Evolutionary conservation across 2,329 filamentous ascomycete species (phyloP).

Genomic region (Clonostachys rosea): DNA sequence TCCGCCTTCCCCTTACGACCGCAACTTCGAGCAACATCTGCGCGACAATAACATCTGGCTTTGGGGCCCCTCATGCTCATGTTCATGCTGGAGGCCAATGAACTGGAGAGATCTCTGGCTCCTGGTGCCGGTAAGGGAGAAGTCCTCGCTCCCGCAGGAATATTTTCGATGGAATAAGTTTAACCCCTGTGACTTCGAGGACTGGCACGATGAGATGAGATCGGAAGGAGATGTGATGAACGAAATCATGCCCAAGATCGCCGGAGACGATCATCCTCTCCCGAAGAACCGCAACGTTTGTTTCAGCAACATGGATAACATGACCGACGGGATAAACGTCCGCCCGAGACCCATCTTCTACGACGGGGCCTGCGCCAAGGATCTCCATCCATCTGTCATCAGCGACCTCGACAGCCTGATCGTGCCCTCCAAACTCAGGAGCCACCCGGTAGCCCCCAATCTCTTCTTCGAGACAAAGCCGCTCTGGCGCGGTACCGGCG

Average conservation of each 20-base stretch:
- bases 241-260: neutral
- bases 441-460: constrained; percentile 27
- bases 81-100: too few species aligned
- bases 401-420: constrained; percentile 15
- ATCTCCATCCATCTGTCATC: constrained; percentile 14
- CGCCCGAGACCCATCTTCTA: constrained; percentile 22
- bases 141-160: too few species aligned
- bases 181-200: too few species aligned
- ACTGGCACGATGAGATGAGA: neutral
- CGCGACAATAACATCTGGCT: too few species aligned
- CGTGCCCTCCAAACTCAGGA: constrained; percentile 18
- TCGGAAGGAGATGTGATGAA: neutral
- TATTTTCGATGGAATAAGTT: too few species aligned
- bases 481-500: constrained; percentile 17
- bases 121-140: too few species aligned
- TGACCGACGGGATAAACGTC: constrained; percentile 22
- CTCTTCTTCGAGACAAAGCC: constrained; percentile 35
- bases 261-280: neutral
- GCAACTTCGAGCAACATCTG: too few species aligned
- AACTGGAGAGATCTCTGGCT: too few species aligned
- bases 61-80: too few species aligned
- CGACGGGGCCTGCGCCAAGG: constrained; percentile 16
- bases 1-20: too few species aligned
- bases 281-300: constrained; percentile 7
- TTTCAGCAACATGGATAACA: constrained; percentile 25